phyloP scores from a whole-genome alignment of 345 rosid species.

The Linum lewisii region DNA sequence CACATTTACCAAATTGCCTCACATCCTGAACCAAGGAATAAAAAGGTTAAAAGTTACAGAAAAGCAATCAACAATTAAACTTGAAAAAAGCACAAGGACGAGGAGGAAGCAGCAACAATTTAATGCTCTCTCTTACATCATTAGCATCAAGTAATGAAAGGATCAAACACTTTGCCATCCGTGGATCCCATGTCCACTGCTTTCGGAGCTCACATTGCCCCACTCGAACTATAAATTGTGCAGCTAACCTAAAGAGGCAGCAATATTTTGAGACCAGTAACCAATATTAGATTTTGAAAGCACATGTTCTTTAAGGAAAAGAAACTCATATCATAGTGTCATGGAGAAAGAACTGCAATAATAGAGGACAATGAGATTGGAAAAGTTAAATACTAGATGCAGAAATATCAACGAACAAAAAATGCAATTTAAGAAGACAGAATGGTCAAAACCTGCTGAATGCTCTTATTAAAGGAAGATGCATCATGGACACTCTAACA shows the following conservation, averaged over 20 bases:
- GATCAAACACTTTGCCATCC: slow-evolving; percentile 75
- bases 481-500: slow-evolving; percentile 56
- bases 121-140: slow-evolving; percentile 51
- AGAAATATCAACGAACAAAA: slow-evolving; percentile 6
- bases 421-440: slow-evolving; percentile 8
- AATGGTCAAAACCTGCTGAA: slow-evolving; percentile 55
- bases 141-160: slow-evolving; percentile 83
- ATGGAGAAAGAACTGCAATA: neutral
- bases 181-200: slow-evolving; percentile 93
- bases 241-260: slow-evolving; percentile 55
- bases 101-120: neutral
- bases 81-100: neutral
- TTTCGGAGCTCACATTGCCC: slow-evolving; percentile 53
- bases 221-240: slow-evolving; percentile 56
- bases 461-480: slow-evolving; percentile 55
- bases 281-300: neutral
- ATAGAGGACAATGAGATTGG: neutral
- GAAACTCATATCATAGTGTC: neutral
- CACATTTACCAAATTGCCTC: slow-evolving; percentile 77
- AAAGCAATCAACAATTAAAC: slow-evolving; percentile 1
- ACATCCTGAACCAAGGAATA: slow-evolving; percentile 48
- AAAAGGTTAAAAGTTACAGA: slow-evolving; percentile 5
- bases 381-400: neutral
- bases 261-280: neutral
- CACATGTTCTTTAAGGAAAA: neutral